A percentile compares a stretch with the other conserved stretches of the same genome.
These are phyloP conservation scores for Fusarium continuum DNA, from an alignment of 2,329 filamentous ascomycete genomes.

Conservation along the genomic window DNA sequence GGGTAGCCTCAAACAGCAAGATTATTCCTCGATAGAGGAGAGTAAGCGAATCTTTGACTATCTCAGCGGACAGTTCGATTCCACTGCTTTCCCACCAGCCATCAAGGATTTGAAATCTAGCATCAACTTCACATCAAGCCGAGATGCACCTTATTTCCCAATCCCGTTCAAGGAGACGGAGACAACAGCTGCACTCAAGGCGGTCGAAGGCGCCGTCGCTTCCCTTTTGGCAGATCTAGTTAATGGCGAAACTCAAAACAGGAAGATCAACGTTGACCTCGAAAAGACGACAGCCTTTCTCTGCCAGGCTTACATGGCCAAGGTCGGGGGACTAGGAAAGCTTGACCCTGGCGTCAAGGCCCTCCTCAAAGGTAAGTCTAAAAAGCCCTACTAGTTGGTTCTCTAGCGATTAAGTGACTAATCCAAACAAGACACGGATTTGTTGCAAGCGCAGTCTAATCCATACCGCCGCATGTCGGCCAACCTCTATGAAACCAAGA, in stretches of 20 bases:
- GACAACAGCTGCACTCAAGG: slow-evolving; percentile 55
- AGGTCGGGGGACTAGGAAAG: slow-evolving; percentile 51
- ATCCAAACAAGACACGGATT: slow-evolving; percentile 69
- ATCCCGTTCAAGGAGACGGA: slow-evolving; percentile 60
- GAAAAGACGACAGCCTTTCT: slow-evolving; percentile 57
- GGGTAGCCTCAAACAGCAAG: slow-evolving; percentile 20
- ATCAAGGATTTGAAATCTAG: slow-evolving; percentile 37
- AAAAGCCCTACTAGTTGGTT: not conserved
- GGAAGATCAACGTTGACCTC: slow-evolving; percentile 45
- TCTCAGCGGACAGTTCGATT: slow-evolving; percentile 41
- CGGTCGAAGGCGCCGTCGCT: slow-evolving; percentile 51
- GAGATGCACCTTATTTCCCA: slow-evolving; percentile 55
- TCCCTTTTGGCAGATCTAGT: slow-evolving; percentile 45
- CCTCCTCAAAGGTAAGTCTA: slow-evolving; percentile 43
- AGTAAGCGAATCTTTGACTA: slow-evolving; percentile 34
- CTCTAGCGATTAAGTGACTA: not conserved
- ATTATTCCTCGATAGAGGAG: slow-evolving; percentile 37
- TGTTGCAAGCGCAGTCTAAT: slow-evolving; percentile 75
- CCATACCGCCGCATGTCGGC: slow-evolving; percentile 77
- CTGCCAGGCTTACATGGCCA: slow-evolving; percentile 50
- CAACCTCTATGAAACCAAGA: slow-evolving; percentile 75
- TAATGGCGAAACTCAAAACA: slow-evolving; percentile 10
- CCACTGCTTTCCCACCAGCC: slow-evolving; percentile 43
- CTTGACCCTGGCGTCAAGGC: slow-evolving; percentile 48
- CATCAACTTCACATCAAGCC: slow-evolving; percentile 48